Conservation (phyloP, 1,284 basidiomycete species). For the Leccinum pachyderme region DNA sequence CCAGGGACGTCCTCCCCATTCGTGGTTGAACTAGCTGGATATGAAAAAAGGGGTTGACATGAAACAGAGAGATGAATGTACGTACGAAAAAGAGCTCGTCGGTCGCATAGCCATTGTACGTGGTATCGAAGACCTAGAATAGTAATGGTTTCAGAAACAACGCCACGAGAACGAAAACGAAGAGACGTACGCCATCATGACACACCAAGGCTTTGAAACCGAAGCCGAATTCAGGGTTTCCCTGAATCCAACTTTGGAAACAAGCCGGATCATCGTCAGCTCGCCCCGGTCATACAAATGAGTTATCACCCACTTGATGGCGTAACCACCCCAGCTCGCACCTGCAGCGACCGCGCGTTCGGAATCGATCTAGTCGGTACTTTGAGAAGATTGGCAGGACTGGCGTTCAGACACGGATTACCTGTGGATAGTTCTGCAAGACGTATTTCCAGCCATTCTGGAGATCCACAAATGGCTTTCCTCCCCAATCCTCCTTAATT, state of each 20-base stretch:
- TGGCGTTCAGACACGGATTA: constrained; percentile 23
- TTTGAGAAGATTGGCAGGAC: constrained; percentile 7
- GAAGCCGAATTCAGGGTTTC: constrained; percentile 82
- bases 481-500: constrained; percentile 80
- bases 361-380: constrained; percentile 61
- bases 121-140: constrained; percentile 62
- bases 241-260: constrained; percentile 82
- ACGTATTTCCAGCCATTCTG: constrained; percentile 73
- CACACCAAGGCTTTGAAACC: constrained; percentile 87
- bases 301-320: constrained; percentile 62
- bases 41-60: background rate
- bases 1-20: constrained; percentile 82
- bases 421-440: constrained; percentile 71
- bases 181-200: constrained; percentile 73
- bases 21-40: constrained; percentile 67
- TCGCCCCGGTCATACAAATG: background rate
- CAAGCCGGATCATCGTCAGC: constrained; percentile 2
- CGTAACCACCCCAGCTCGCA: constrained; percentile 81
- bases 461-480: constrained; percentile 82
- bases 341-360: constrained; percentile 81
- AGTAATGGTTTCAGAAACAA: constrained; percentile 3
- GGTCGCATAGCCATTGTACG: constrained; percentile 75
- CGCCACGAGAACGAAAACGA: background rate
- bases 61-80: constrained; percentile 10
- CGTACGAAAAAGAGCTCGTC: constrained; percentile 86